Evolutionary conservation across 306 rosid genomes (phyloP).

Genomic region (Cajanus cajan): DNA sequence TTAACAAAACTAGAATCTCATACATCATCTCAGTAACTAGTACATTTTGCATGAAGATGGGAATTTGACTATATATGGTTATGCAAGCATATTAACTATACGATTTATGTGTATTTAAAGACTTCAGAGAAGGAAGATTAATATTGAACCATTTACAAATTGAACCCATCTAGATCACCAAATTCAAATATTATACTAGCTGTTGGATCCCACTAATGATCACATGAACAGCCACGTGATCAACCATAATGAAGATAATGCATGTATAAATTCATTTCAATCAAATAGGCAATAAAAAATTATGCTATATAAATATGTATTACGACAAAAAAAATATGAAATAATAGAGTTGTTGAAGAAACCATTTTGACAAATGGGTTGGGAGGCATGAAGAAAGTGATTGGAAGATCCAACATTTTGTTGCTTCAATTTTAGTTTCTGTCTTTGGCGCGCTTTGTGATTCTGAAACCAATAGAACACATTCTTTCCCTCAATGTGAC

Average conservation of each 20-base stretch:
- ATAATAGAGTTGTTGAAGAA: background rate
- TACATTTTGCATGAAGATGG: too few species aligned
- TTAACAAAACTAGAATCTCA: too few species aligned
- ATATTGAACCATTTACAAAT: background rate
- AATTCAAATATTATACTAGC: background rate
- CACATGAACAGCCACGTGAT: background rate
- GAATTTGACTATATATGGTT: too few species aligned
- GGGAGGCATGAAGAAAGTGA: conserved; percentile 29
- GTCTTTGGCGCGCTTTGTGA: conserved; percentile 73
- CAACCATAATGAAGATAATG: background rate
- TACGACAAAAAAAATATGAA: background rate
- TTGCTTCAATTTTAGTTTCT: conserved; percentile 66
- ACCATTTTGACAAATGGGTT: conserved; percentile 48
- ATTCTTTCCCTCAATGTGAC: conserved; percentile 72
- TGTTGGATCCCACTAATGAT: background rate
- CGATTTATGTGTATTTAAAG: too few species aligned
- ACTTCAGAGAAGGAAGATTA: background rate
- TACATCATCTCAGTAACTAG: too few species aligned
- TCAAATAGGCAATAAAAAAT: background rate
- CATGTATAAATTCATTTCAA: background rate
- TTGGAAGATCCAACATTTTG: conserved; percentile 39
- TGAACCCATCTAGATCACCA: background rate
- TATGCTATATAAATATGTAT: background rate
- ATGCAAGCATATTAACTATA: too few species aligned
- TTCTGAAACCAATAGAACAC: conserved; percentile 84